A percentile compares a stretch with the other conserved stretches of the same genome.
phyloP scores from a whole-genome alignment of 106 monocot species.

The Dioscorea alata region DNA sequence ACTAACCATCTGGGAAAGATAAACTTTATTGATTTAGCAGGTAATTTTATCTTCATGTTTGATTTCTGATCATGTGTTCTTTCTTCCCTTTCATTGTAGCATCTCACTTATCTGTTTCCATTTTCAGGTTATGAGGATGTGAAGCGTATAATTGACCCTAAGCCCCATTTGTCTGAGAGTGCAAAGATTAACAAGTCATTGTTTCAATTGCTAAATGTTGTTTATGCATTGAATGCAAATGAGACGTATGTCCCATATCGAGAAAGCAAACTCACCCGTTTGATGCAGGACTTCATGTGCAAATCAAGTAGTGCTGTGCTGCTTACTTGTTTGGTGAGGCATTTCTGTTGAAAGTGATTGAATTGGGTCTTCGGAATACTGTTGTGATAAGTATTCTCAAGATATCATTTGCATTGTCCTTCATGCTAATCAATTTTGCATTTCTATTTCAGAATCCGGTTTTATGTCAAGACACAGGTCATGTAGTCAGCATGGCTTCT shows the following conservation, averaged over 20 bases:
- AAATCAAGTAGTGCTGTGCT: constrained; percentile 28
- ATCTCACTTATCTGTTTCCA: neutral
- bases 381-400: too few species aligned
- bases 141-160: constrained; percentile 22
- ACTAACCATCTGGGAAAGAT: constrained; percentile 30
- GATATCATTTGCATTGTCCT: too few species aligned
- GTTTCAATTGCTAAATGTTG: constrained; percentile 52
- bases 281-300: constrained; percentile 50
- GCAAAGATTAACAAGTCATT: constrained; percentile 50
- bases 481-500: constrained; percentile 40
- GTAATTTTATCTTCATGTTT: constrained; percentile 14
- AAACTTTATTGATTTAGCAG: constrained; percentile 50
- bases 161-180: constrained; percentile 14
- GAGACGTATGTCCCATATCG: constrained; percentile 38
- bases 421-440: neutral
- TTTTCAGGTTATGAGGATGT: constrained; percentile 39
- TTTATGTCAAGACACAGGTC: constrained; percentile 37
- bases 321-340: constrained; percentile 53
- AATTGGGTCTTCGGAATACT: too few species aligned
- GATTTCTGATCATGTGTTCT: neutral
- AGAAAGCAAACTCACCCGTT: constrained; percentile 51
- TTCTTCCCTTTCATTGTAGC: neutral
- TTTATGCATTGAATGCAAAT: constrained; percentile 41
- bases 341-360: neutral
- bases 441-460: constrained; percentile 24